Evolutionary conservation across 192 early-diverging fungal species (phyloP).

Genomic region (Rhizoclosmatium sp.): DNA sequence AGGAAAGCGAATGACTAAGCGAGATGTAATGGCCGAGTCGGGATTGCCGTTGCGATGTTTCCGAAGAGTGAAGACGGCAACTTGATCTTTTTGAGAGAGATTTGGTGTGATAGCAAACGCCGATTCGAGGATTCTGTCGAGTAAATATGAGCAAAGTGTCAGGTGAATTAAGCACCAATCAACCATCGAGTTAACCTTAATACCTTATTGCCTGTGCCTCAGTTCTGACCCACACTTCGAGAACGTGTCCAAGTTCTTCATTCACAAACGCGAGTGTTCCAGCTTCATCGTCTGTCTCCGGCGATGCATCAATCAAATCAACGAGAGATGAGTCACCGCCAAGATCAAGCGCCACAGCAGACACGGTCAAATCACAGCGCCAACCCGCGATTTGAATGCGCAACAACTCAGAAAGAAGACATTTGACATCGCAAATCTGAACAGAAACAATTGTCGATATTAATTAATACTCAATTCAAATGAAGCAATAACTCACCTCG

Average conservation of each 20-base stretch:
- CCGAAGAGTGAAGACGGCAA: not conserved
- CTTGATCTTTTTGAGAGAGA: no score
- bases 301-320: not conserved
- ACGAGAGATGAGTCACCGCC: not conserved
- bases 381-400: no score
- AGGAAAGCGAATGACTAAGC: not conserved
- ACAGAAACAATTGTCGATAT: no score
- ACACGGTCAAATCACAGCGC: not conserved
- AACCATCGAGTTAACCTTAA: not conserved
- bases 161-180: not conserved
- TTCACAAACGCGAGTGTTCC: not conserved
- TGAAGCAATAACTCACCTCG: no score
- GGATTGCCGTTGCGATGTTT: not conserved
- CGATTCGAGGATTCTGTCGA: not conserved
- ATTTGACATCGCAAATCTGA: no score
- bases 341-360: not conserved
- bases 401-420: no score
- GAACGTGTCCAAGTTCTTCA: not conserved
- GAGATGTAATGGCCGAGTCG: not conserved
- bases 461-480: no score
- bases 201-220: not conserved
- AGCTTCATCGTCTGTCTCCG: not conserved
- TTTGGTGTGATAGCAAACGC: not conserved
- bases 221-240: not conserved
- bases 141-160: not conserved